Conservation (phyloP, 495 filamentous ascomycete genomes). For the Pseudotulostoma volvatum region DNA sequence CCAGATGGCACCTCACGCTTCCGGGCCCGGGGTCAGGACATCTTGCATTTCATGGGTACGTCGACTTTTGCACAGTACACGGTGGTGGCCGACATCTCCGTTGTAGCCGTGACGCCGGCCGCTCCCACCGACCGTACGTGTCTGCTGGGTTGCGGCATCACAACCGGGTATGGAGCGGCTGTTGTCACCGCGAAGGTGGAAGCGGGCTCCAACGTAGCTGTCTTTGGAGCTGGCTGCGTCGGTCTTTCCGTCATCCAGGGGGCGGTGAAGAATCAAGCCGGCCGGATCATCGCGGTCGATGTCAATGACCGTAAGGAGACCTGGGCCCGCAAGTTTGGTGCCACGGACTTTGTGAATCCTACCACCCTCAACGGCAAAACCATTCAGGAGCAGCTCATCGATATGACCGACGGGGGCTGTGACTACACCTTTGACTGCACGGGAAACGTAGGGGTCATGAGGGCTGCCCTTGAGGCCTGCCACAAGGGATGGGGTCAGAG, state of each 20-base stretch:
- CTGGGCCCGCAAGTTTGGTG: conserved; percentile 87
- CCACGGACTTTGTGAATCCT: conserved; percentile 94
- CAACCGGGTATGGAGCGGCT: conserved; percentile 92
- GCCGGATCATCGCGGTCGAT: conserved; percentile 88
- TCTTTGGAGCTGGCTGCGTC: conserved; percentile 94
- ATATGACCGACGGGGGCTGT: conserved; percentile 97
- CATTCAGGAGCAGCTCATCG: conserved; percentile 78
- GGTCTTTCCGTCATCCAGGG: conserved; percentile 91
- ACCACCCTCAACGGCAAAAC: conserved; percentile 57
- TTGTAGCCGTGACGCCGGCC: conserved; percentile 77
- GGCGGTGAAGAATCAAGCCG: conserved; percentile 71
- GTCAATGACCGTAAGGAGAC: conserved; percentile 84
- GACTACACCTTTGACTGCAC: conserved; percentile 99
- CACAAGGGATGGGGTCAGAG: conserved; percentile 99
- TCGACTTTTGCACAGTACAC: conserved; percentile 98
- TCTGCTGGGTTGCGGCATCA: conserved; percentile 93
- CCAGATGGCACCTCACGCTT: conserved; percentile 94
- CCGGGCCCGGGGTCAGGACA: conserved; percentile 78
- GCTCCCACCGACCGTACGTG: conserved; percentile 95
- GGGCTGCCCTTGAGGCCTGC: conserved; percentile 88
- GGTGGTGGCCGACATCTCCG: conserved; percentile 95
- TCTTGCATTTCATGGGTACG: conserved; percentile 98
- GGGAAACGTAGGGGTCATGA: conserved; percentile 91
- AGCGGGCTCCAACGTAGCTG: conserved; percentile 73
- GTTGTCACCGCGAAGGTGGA: conserved; percentile 83